Evolutionary conservation across 768 basidiomycete species (phyloP), one percentile per base, ranked within the genome.

Genomic region (Cystobasidium onofrii): DNA sequence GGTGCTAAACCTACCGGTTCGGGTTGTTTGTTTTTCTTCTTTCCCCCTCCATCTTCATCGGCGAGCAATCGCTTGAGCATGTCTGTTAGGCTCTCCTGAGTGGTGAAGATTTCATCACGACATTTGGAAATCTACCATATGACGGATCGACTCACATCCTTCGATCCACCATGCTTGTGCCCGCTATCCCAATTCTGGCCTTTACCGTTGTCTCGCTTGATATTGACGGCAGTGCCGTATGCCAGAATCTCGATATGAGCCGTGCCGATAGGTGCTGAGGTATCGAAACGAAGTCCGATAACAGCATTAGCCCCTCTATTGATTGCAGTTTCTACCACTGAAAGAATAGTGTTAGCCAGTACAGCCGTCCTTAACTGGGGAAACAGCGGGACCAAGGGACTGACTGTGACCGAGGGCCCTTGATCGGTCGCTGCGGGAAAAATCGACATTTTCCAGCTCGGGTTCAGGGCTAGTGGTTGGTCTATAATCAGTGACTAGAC

Each of bases 181-280:
- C 55, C 55, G 18, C 52, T 34, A 27, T 60, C 36, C 25, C 55
- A 34, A n/a, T n/a, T 20, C 10, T 60, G 31, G 25, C 44, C 18
- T n/a, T 64, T 64, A 9, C 66, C 66, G 15, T 55, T 55, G 31
- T 60, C 69, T 44, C 55, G 52, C 33, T 60, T 60, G 27, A 71
- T 71, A 54, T 34, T 44, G 6, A 71, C 69, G 36, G 69, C 69
- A n/a, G 69, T 71, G 20, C 69, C 69, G 39, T 71, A 71, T 1
- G 55, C 69, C 9, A 57, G 33, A 7, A 46, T 18, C 29, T 71
- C 69, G 25, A 55, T 46, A 31, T 57, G 55, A 20, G 20, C 13
- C 3, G 50, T 25, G 20, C 69, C 69, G 29, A 71, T 39, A 33
- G 69, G 69, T 27, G 69, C 69, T 12, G 44, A 50, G 4, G 69